A percentile compares a stretch with the other conserved stretches of the same genome.
These are phyloP conservation scores for Rugosomyces carneus DNA, from an alignment of 1,284 basidiomycete genomes.

Conservation along the genomic window DNA sequence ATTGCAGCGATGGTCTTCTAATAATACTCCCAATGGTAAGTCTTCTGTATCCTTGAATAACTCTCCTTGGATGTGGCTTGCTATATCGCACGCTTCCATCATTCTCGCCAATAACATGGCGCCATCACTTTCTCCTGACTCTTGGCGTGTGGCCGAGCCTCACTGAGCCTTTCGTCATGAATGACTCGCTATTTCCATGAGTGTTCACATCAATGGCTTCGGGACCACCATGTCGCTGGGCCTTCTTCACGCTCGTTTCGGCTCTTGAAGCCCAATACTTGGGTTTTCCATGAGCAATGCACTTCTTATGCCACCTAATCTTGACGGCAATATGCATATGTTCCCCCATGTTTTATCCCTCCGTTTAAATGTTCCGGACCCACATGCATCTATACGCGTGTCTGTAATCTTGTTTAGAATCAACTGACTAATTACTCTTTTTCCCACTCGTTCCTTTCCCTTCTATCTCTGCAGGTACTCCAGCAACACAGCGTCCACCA, in stretches of 20 bases:
- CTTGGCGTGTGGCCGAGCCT: not conserved
- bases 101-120: not conserved
- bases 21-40: slow-evolving; percentile 10
- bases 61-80: not conserved
- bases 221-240: not conserved
- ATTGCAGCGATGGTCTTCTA: slow-evolving; percentile 15
- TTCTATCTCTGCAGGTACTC: slow-evolving; percentile 1
- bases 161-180: not conserved
- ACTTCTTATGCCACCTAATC: no score
- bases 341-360: not conserved
- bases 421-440: slow-evolving; percentile 12
- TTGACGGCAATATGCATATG: no score
- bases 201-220: no score
- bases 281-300: no score
- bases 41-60: slow-evolving; percentile 1
- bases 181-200: slow-evolving; percentile 1
- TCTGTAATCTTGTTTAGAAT: slow-evolving; percentile 2
- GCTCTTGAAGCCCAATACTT: not conserved
- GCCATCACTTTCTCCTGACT: not conserved
- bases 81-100: not conserved
- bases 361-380: slow-evolving; percentile 3
- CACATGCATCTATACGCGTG: slow-evolving; percentile 11
- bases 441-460: slow-evolving; percentile 1
- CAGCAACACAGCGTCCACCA: slow-evolving; percentile 11
- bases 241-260: not conserved